Base-by-base conservation (phyloP, 1,284 basidiomycete genomes). In the Cryptococcus jaspeensis region DNA sequence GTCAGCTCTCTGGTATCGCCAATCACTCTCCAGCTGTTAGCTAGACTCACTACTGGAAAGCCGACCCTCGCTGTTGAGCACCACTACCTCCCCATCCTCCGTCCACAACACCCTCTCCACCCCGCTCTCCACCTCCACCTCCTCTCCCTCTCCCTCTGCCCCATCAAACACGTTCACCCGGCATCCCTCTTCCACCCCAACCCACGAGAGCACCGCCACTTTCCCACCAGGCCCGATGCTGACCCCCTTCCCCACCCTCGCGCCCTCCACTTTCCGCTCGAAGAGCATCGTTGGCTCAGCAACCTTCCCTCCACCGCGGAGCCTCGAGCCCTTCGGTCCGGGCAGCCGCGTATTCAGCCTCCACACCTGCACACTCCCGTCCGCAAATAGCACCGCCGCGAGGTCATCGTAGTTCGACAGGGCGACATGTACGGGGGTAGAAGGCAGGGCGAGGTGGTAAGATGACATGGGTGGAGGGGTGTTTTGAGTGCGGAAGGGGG, bases 381-480 rank as follows among this genome's bases (percentile, higher is more conserved):
- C 70, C 2, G 70, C 59, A 57, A 86, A 90, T 1, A 96, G 78
- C 1, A 86, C 73, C 5, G 84, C 86, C 1, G 95, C 73, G 1
- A 83, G 70, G 61, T 93, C 87, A 6, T 79, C 74, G 15, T 75
- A 66, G 1, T 81, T 61, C 0, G 87, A 85, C 60, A 92, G 85
- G 2, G 86, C 79, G 3, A 86, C 76, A 70, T 94, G 86, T 2
- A 86, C 74, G 0, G 90, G 89, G 0, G 84, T 71, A 66, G 60
- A 75, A 67, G 78, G 73, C 13, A 84, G 70, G 20, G 78, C 40
- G 50, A 96, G 82, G 53, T 84, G 81, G 69, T 83, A 82, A 0
- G 92, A 87, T 0, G 87, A 88, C 93, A 98, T 96, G 0, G 95
- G 96, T 18, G 95, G 95, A 4, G 95, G 95, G 1, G 95, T 84